phyloP scores from a whole-genome alignment of 495 filamentous ascomycete species.

The Penicillium steckii region DNA sequence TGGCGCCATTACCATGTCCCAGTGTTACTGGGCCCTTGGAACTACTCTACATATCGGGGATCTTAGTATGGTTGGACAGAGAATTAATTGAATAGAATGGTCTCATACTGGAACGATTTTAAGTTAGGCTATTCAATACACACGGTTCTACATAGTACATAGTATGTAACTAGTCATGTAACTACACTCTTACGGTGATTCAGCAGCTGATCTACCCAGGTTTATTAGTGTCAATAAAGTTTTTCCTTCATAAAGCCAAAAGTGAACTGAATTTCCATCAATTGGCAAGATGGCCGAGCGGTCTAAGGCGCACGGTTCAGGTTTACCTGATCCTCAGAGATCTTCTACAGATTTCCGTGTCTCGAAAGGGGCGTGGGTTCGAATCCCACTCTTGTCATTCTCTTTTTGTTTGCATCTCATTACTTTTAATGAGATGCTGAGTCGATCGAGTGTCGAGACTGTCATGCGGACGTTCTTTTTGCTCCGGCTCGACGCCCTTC shows the following conservation, averaged over 20 bases:
- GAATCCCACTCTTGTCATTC: constrained; percentile 40
- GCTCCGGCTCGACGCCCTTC: too few species aligned
- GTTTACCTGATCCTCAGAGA: constrained; percentile 25
- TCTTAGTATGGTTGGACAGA: constrained; percentile 26
- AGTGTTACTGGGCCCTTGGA: constrained; percentile 82
- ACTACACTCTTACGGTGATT: too few species aligned
- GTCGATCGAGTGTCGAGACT: too few species aligned
- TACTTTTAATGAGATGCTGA: background rate
- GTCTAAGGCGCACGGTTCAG: constrained; percentile 39
- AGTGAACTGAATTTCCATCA: background rate
- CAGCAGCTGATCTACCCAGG: background rate
- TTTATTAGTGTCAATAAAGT: too few species aligned
- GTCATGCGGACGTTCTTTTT: too few species aligned
- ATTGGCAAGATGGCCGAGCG: constrained; percentile 38
- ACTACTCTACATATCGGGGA: constrained; percentile 91
- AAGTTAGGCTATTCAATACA: too few species aligned
- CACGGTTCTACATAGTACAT: too few species aligned
- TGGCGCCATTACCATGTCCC: constrained; percentile 91
- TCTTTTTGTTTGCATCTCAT: constrained; percentile 7
- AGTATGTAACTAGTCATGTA: background rate
- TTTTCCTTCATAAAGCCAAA: constrained; percentile 8
- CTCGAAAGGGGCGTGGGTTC: constrained; percentile 35
- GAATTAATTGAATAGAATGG: background rate
- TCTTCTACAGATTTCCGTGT: constrained; percentile 19
- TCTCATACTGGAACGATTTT: too few species aligned